Evolutionary conservation across 2,329 filamentous ascomycete genomes (phyloP).

Genomic region (Cladobotryum mycophilum): DNA sequence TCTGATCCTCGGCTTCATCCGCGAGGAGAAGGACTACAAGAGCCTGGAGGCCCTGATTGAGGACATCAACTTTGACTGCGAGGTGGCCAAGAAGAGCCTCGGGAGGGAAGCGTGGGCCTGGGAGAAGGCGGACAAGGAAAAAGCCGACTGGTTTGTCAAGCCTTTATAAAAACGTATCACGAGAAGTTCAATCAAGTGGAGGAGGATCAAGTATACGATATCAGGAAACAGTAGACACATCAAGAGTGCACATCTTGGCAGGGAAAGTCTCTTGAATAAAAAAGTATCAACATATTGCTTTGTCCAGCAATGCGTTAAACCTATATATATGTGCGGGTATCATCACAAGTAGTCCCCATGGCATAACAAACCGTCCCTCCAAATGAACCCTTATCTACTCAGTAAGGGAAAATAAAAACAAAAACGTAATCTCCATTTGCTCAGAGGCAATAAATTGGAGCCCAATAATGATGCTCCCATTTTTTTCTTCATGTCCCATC

Average conservation of each 20-base stretch:
- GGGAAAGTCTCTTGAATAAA: neutral
- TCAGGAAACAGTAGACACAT: too few species aligned
- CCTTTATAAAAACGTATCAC: slow-evolving; percentile 14
- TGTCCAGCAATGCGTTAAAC: neutral
- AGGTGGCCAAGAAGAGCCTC: slow-evolving; percentile 71
- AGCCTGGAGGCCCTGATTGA: slow-evolving; percentile 74
- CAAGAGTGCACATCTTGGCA: neutral
- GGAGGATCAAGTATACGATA: neutral
- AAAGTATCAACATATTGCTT: neutral
- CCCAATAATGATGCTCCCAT: neutral
- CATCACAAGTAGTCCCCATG: slow-evolving; percentile 6
- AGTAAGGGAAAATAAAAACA: neutral
- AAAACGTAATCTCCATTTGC: neutral
- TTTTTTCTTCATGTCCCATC: neutral
- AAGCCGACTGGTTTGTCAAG: slow-evolving; percentile 34
- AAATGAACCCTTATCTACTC: neutral
- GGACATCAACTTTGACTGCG: slow-evolving; percentile 85
- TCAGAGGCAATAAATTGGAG: neutral
- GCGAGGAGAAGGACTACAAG: slow-evolving; percentile 84
- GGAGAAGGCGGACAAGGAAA: slow-evolving; percentile 22
- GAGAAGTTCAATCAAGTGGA: neutral
- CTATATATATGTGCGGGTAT: slow-evolving; percentile 7
- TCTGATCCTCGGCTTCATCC: slow-evolving; percentile 77
- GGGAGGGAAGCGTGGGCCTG: slow-evolving; percentile 56
- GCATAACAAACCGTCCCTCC: neutral